Base-by-base conservation (phyloP, 2,329 filamentous ascomycete species). In the Orbilia blumenaviensis region DNA sequence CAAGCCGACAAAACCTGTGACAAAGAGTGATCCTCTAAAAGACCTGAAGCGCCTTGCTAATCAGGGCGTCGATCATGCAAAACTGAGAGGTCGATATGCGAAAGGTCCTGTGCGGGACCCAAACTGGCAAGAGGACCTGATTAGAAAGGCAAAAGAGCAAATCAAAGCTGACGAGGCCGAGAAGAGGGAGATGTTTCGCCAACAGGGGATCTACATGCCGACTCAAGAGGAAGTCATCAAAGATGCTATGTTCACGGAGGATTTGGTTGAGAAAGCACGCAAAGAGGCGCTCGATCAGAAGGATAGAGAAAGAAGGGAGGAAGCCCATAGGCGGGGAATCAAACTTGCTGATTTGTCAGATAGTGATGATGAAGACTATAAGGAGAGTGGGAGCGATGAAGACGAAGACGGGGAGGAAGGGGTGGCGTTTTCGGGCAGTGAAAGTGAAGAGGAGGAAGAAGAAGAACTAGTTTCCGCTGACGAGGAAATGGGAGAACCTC, bases 181-280 rank as follows among this genome's bases (percentile, higher is more conserved):
- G 79, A 90, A 90, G 66, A 87, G 98, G 18, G 89, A 92, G 67
- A 87, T 90, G 79, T 86, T 99, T 42, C 89, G 88, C 80, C 90
- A 91, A 9, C 93, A 91, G 82, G 95, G 95, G 6, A 87, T 97
- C 25, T 85, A 91, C 23, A 86, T 98, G 16, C 91, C 94, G 82
- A 97, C 92, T 0, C 89, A 90, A 1, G 94, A 97, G 82, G 94
- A 99, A 82, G 89, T 92, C 18, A 91, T 94, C 81, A 88, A 89
- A 34, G 91, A 96, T 81, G 89, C 93, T 82, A 89, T 91, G 69
- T 89, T 94, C 73, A 89, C 97, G 10, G 95, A 98, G 79, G 91
- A 97, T 80, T 87, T 98, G 75, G 88, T 98, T 25, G 91, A 94
- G 54, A 93, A 90, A 80, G 94, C 94, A 18, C 87, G 93, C 69